Evolutionary conservation across 164 flowering plant species (phyloP).

Genomic region (Platanus orientalis): DNA sequence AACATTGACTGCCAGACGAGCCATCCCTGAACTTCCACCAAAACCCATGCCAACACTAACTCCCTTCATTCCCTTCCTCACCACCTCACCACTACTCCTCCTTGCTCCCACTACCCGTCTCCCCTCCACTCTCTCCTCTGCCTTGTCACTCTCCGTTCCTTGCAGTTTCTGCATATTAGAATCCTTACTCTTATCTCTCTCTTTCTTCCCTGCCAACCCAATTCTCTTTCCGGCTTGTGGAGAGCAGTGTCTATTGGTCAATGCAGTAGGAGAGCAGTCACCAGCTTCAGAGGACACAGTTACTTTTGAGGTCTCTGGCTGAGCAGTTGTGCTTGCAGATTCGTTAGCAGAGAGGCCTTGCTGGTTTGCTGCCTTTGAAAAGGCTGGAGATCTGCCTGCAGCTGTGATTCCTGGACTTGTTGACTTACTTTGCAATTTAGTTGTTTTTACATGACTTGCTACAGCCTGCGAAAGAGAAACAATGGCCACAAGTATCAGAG

Average conservation of each 20-base stretch:
- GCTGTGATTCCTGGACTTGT: slow-evolving; percentile 18
- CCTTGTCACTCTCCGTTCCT: slow-evolving; percentile 16
- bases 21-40: slow-evolving; percentile 1
- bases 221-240: slow-evolving; percentile 7
- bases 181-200: slow-evolving; percentile 12
- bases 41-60: slow-evolving; percentile 14
- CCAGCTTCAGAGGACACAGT: slow-evolving; percentile 8
- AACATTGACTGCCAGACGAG: no score
- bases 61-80: slow-evolving; percentile 22
- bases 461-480: slow-evolving; percentile 15
- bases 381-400: slow-evolving; percentile 13
- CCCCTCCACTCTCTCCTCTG: slow-evolving; percentile 10
- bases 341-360: slow-evolving; percentile 7
- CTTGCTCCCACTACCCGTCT: slow-evolving; percentile 6
- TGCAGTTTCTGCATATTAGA: slow-evolving; percentile 11
- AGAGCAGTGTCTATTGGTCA: slow-evolving; percentile 3
- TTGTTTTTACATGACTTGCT: slow-evolving; percentile 13
- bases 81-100: slow-evolving; percentile 13
- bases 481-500: neutral
- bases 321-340: slow-evolving; percentile 5
- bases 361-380: slow-evolving; percentile 14
- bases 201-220: slow-evolving; percentile 16
- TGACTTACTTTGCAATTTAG: slow-evolving; percentile 18
- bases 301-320: slow-evolving; percentile 11
- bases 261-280: slow-evolving; percentile 7